phyloP scores from a whole-genome alignment of 2,329 filamentous ascomycete genomes.

The Colletotrichum tofieldiae region DNA sequence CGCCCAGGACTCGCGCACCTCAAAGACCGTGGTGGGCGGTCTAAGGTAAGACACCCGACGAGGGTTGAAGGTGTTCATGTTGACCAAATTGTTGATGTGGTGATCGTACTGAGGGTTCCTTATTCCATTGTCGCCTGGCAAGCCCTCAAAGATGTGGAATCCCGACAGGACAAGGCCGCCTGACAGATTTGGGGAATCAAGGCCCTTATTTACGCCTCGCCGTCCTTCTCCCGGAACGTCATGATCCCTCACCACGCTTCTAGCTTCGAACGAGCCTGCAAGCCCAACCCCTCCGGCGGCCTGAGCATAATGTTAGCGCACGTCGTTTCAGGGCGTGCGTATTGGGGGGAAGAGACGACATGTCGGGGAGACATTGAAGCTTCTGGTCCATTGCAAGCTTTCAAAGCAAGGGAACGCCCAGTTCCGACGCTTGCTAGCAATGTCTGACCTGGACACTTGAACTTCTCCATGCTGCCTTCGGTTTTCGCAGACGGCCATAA shows the following conservation, averaged over 20 bases:
- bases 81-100: neutral
- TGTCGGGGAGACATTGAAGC: neutral
- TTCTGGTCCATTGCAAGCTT: neutral
- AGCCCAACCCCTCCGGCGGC: slow-evolving; percentile 35
- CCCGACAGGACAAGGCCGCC: neutral
- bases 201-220: slow-evolving; percentile 37
- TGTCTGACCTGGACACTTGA: slow-evolving; percentile 17
- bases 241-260: slow-evolving; percentile 17
- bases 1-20: slow-evolving; percentile 12
- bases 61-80: slow-evolving; percentile 42
- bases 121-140: slow-evolving; percentile 25
- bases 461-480: slow-evolving; percentile 24
- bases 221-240: slow-evolving; percentile 12
- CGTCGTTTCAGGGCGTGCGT: slow-evolving; percentile 43
- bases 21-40: slow-evolving; percentile 13
- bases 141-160: neutral
- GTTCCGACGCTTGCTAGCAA: slow-evolving; percentile 7
- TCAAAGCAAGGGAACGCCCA: neutral
- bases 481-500: neutral
- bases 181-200: neutral
- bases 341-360: slow-evolving; percentile 23
- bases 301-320: slow-evolving; percentile 36
- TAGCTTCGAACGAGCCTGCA: slow-evolving; percentile 17
- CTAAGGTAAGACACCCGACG: slow-evolving; percentile 40
- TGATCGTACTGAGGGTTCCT: neutral